These are phyloP conservation scores for Citrus mangshanensis DNA, from an alignment of 345 rosid genomes.

Conservation along the genomic window DNA sequence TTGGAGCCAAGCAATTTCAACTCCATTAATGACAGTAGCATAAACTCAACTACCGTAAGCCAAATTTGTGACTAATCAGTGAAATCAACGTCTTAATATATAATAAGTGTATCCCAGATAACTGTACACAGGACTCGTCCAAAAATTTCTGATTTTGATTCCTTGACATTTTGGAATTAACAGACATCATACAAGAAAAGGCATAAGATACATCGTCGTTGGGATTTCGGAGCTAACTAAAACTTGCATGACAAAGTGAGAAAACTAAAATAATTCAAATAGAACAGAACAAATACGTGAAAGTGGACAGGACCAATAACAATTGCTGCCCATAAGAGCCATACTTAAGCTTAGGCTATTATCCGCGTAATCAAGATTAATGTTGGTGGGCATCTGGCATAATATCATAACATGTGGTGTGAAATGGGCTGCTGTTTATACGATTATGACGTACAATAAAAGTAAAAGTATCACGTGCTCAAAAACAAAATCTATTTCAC, in stretches of 20 bases:
- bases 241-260: neutral
- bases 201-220: conserved; percentile 17
- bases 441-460: neutral
- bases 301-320: neutral
- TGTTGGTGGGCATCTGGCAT: neutral
- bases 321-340: conserved; percentile 1
- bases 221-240: conserved; percentile 6
- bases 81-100: conserved; percentile 6
- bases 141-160: conserved; percentile 1
- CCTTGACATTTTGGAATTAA: neutral
- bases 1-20: conserved; percentile 27
- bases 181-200: conserved; percentile 28
- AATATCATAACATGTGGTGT: conserved; percentile 12
- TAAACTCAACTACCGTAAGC: conserved; percentile 8
- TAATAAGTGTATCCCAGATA: neutral
- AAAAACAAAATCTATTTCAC: neutral
- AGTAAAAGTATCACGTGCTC: neutral
- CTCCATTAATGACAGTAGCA: conserved; percentile 38
- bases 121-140: neutral
- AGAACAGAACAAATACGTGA: neutral
- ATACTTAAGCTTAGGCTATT: neutral
- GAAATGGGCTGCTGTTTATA: neutral
- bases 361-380: conserved; percentile 5
- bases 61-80: neutral
- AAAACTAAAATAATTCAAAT: neutral